A percentile compares a stretch with the other conserved stretches of the same genome.
phyloP scores from a whole-genome alignment of 495 filamentous ascomycete species.

The Trichoderma virens region DNA sequence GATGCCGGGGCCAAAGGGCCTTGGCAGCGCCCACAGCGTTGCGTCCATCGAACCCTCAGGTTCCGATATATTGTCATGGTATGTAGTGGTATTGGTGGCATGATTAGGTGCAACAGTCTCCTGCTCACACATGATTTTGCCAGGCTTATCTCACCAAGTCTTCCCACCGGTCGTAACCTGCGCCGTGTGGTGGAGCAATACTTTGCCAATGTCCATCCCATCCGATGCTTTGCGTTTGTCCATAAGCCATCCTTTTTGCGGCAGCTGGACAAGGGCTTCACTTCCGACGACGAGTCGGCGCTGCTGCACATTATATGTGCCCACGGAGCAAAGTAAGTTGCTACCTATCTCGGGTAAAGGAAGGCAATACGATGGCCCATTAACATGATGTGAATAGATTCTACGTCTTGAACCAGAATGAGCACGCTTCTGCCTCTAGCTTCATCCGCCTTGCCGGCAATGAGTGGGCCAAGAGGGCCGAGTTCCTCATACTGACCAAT shows the following conservation, averaged over 20 bases:
- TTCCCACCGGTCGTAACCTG: constrained; percentile 21
- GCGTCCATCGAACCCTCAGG: background rate
- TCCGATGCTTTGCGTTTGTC: constrained; percentile 31
- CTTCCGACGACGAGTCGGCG: constrained; percentile 16
- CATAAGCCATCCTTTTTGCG: constrained; percentile 30
- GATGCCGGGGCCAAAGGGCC: background rate
- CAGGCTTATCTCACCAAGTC: constrained; percentile 12
- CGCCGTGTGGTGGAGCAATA: constrained; percentile 27
- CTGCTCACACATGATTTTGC: background rate
- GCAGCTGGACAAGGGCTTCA: constrained; percentile 21
- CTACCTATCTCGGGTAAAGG: background rate
- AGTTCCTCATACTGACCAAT: constrained; percentile 23
- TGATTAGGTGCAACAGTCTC: background rate
- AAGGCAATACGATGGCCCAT: background rate
- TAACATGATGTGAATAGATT: background rate
- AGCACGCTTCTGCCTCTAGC: constrained; percentile 12
- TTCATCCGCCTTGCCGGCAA: constrained; percentile 20
- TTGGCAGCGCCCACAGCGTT: background rate
- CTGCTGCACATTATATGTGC: constrained; percentile 30
- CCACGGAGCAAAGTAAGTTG: constrained; percentile 28
- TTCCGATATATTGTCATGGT: constrained; percentile 2
- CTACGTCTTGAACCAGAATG: background rate
- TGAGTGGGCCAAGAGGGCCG: constrained; percentile 26
- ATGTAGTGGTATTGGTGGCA: background rate
- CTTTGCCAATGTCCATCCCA: constrained; percentile 30